Percentiles rank a stretch among this genome's conserved stretches.
phyloP scores from a whole-genome alignment of 129 eudicot genomes.

The Kitagawia praeruptora region DNA sequence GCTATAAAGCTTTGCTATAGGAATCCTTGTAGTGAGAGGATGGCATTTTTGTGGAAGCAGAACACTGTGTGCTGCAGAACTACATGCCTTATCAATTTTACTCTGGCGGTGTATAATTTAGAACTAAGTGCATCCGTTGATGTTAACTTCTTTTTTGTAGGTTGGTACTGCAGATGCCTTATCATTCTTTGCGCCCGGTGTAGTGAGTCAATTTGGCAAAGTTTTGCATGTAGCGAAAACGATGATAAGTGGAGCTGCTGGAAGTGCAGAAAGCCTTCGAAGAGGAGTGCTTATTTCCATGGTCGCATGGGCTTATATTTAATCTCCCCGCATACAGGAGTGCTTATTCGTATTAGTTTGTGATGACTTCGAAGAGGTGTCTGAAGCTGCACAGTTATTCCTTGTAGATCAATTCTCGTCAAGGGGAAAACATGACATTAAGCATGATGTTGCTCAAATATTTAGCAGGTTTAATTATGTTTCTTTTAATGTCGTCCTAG shows the following conservation, averaged over 20 bases:
- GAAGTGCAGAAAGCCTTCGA: too few species aligned
- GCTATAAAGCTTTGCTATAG: not conserved
- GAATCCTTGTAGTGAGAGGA: not conserved
- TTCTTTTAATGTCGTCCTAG: not conserved
- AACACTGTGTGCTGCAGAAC: not conserved
- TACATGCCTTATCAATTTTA: not conserved
- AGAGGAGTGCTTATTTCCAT: too few species aligned
- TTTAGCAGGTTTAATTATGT: conserved; percentile 47
- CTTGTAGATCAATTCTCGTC: conserved; percentile 54
- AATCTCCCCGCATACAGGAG: too few species aligned
- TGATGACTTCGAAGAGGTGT: conserved; percentile 80
- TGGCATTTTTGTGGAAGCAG: not conserved
- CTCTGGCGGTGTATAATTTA: not conserved
- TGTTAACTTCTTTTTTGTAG: conserved; percentile 30
- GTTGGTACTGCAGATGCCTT: conserved; percentile 86
- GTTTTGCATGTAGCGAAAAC: too few species aligned
- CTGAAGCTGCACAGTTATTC: conserved; percentile 54
- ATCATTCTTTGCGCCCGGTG: conserved; percentile 91
- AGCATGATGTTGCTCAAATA: conserved; percentile 48
- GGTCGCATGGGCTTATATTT: too few species aligned
- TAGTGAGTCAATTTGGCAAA: conserved; percentile 80
- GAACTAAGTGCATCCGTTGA: not conserved
- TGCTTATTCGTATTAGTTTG: too few species aligned
- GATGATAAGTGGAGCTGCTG: too few species aligned
- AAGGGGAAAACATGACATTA: conserved; percentile 30